Conservation (phyloP, 2,329 filamentous ascomycete genomes). For the Akanthomyces lecanii region DNA sequence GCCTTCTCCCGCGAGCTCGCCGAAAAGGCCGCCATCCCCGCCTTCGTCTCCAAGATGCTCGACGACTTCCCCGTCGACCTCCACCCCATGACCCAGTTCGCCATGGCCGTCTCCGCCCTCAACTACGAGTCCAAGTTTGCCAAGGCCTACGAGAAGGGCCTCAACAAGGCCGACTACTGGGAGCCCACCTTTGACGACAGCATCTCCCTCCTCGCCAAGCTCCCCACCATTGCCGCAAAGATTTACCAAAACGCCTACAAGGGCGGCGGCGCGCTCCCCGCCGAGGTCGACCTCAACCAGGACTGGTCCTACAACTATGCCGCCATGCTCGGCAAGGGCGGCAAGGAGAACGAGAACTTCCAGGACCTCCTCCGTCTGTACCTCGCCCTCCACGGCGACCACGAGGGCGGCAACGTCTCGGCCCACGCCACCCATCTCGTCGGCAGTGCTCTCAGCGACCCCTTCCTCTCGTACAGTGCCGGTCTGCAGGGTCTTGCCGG, state of each 20-base stretch:
- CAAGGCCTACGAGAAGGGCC: constrained; percentile 82
- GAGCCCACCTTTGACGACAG: constrained; percentile 95
- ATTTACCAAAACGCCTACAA: constrained; percentile 92
- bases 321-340: constrained; percentile 87
- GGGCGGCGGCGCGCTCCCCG: constrained; percentile 67
- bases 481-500: constrained; percentile 93
- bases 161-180: constrained; percentile 98
- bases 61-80: constrained; percentile 84
- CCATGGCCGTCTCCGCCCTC: constrained; percentile 90
- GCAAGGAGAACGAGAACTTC: constrained; percentile 85
- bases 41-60: constrained; percentile 81
- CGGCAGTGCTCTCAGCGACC: constrained; percentile 88
- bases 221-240: constrained; percentile 93
- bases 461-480: constrained; percentile 93
- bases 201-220: constrained; percentile 90
- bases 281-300: constrained; percentile 73
- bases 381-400: constrained; percentile 93
- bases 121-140: constrained; percentile 94
- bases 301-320: constrained; percentile 99
- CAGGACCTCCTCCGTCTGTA: constrained; percentile 93
- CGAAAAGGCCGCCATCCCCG: constrained; percentile 76
- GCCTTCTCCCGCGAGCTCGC: constrained; percentile 81
- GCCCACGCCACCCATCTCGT: constrained; percentile 94
- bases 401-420: constrained; percentile 97
- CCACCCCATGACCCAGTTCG: constrained; percentile 98